These are phyloP conservation scores for Xylariales sp. DNA, from an alignment of 2,329 filamentous ascomycete species.

Conservation along the genomic window DNA sequence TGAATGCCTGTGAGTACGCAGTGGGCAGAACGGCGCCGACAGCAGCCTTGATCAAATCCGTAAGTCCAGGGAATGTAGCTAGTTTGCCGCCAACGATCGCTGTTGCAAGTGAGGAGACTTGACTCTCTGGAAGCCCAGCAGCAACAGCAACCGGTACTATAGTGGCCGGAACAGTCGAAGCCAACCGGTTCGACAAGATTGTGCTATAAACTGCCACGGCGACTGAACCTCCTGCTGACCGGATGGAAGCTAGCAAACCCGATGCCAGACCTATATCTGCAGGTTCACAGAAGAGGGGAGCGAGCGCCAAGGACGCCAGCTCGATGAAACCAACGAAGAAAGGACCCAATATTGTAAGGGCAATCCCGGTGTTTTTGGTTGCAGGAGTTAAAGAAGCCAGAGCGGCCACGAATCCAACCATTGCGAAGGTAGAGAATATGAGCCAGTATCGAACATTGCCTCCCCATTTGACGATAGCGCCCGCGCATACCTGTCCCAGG, in stretches of 20 bases:
- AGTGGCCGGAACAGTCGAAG: slow-evolving; percentile 28
- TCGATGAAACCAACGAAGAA: slow-evolving; percentile 34
- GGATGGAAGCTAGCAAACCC: slow-evolving; percentile 34
- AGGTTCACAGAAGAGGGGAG: slow-evolving; percentile 31
- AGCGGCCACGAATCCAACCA: slow-evolving; percentile 31
- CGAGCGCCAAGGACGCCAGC: slow-evolving; percentile 28
- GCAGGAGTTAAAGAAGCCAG: slow-evolving; percentile 29
- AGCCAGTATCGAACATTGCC: slow-evolving; percentile 32
- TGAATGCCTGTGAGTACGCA: slow-evolving; percentile 34
- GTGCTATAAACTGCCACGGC: slow-evolving; percentile 35
- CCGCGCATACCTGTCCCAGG: slow-evolving; percentile 28
- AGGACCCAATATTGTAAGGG: slow-evolving; percentile 30
- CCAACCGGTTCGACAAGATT: slow-evolving; percentile 33
- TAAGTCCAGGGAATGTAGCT: slow-evolving; percentile 25
- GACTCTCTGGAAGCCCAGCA: slow-evolving; percentile 30
- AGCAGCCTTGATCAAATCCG: slow-evolving; percentile 24
- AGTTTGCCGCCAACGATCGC: slow-evolving; percentile 27
- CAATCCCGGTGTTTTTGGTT: slow-evolving; percentile 26
- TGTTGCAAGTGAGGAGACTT: slow-evolving; percentile 27
- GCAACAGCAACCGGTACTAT: slow-evolving; percentile 29
- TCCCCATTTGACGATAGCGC: slow-evolving; percentile 27
- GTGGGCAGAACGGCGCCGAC: slow-evolving; percentile 26
- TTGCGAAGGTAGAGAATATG: slow-evolving; percentile 31
- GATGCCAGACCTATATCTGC: slow-evolving; percentile 36
- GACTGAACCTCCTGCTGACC: slow-evolving; percentile 32